Evolutionary conservation across 75 land plant genomes (phyloP).

Genomic region (Cunninghamia lanceolata): DNA sequence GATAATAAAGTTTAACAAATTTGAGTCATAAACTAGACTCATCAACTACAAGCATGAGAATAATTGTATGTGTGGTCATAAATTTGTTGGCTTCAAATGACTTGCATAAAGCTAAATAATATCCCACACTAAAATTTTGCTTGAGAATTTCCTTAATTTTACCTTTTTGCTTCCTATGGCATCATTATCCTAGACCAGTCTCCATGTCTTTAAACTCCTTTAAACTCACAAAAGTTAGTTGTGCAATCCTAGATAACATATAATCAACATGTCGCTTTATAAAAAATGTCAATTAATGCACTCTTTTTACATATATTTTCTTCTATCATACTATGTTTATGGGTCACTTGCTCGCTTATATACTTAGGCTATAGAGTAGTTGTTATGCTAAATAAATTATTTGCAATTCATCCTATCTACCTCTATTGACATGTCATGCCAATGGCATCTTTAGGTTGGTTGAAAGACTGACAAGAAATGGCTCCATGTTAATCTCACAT

Average conservation of each 20-base stretch:
- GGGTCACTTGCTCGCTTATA: neutral
- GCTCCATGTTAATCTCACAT: neutral
- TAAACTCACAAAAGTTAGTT: too few species aligned
- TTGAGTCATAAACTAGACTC: too few species aligned
- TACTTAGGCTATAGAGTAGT: neutral
- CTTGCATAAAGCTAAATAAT: too few species aligned
- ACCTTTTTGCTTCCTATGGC: too few species aligned
- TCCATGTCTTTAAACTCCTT: too few species aligned
- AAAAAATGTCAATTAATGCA: neutral
- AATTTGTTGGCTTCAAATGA: too few species aligned
- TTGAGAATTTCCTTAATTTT: too few species aligned
- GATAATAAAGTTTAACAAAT: too few species aligned
- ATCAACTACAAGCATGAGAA: too few species aligned
- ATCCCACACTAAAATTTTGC: too few species aligned
- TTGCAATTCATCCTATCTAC: neutral
- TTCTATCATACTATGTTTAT: neutral
- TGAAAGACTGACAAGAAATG: neutral
- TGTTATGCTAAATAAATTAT: neutral
- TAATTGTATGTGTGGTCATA: too few species aligned
- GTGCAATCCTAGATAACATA: neutral
- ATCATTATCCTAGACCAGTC: too few species aligned
- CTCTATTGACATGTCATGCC: neutral
- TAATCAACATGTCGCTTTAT: neutral
- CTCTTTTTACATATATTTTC: neutral
- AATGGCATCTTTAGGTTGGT: neutral